Base-by-base conservation (phyloP, 768 basidiomycete species). In the Nidula microcarpa region DNA sequence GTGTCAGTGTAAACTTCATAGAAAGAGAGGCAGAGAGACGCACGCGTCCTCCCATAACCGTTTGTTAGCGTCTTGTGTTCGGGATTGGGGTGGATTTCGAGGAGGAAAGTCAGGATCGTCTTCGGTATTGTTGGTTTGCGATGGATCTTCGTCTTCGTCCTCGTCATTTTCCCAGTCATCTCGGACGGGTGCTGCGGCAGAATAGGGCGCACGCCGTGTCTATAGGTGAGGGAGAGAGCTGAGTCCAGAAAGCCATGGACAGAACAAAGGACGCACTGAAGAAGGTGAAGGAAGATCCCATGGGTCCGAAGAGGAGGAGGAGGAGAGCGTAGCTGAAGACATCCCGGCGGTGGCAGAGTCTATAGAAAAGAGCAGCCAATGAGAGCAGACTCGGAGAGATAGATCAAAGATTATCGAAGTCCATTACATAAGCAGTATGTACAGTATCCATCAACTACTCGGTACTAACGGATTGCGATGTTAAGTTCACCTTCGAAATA, bases 21-120 rank as follows among this genome's bases (percentile, higher is more conserved):
- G 14, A 35, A 54, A 17, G 36, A 55, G 23, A 16, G 46, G 30
- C 33, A 47, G 49, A 39, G 33, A 10, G 34, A 75, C 86, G 70
- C 63, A 89, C 88, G 88, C 88, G 58, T 81, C 75, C 54, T 84
- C 78, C 88, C 88, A 90, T 49, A 89, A 72, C 51, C 70, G 75
- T 62, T 73, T 77, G 33, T 76, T 81, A 34, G 66, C 72, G 39
- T 71, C 70, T 5, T 17, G 39, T 11, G 41, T 77, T 78, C 0
- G 57, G 47, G 5, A 55, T 53, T 17, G 45, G 50, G 7, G 45
- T 43, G 32, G 16, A 9, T 33, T 7, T 2, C 17, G 43, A 16
- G 44, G 17, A 5, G 33, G 3, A 46, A 16, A 16, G 52, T 67
- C 69, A 6, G 63, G 51, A 35, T 56, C 62, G 0, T 55, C 60